These are phyloP conservation scores for Ganoderma boninense DNA, from an alignment of 1,284 basidiomycete species.

Conservation along the genomic window DNA sequence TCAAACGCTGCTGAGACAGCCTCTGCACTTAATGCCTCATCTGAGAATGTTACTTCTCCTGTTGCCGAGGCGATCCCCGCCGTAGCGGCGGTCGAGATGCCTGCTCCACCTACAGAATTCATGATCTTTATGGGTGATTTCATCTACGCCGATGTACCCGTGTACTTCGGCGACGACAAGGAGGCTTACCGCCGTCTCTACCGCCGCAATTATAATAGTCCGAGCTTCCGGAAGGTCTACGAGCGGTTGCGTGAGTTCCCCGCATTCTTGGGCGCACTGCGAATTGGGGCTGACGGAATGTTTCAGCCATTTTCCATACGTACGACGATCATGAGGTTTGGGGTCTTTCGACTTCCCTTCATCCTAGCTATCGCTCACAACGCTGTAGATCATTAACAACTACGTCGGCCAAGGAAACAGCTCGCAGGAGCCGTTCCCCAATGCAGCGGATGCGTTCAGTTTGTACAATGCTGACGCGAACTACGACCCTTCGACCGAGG, in stretches of 20 bases:
- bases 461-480: conserved; percentile 77
- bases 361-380: conserved; percentile 16
- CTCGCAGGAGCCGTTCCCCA: conserved; percentile 60
- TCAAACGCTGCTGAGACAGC: conserved; percentile 4
- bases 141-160: conserved; percentile 81
- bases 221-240: conserved; percentile 72
- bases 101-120: conserved; percentile 53
- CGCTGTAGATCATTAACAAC: conserved; percentile 67
- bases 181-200: conserved; percentile 72
- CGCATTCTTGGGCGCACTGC: not conserved
- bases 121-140: conserved; percentile 77
- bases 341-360: conserved; percentile 2
- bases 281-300: conserved; percentile 17
- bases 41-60: conserved; percentile 18
- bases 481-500: conserved; percentile 57
- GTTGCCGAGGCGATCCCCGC: conserved; percentile 13
- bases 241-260: conserved; percentile 66
- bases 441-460: conserved; percentile 70
- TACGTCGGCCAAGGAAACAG: conserved; percentile 66
- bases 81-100: conserved; percentile 17
- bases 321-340: conserved; percentile 76
- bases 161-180: conserved; percentile 62
- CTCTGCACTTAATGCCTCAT: conserved; percentile 9
- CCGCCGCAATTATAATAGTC: conserved; percentile 69
- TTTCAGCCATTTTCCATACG: conserved; percentile 66